Evolutionary conservation across 495 filamentous ascomycete species (phyloP).

Genomic region (Neurospora africana): DNA sequence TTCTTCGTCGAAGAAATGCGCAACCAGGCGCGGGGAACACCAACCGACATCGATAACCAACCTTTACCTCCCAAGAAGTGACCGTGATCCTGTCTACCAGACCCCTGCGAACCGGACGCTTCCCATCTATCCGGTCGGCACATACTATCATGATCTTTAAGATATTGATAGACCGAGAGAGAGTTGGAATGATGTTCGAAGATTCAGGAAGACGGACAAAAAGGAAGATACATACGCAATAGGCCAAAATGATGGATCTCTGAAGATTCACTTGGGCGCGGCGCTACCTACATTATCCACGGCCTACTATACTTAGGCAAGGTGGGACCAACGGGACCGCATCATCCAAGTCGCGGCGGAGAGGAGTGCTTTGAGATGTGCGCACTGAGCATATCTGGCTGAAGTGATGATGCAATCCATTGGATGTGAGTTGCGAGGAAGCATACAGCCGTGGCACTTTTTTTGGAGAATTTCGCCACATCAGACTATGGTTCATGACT

Average conservation of each 20-base stretch:
- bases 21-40: conserved; percentile 27
- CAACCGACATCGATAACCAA: conserved; percentile 8
- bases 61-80: conserved; percentile 11
- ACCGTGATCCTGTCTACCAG: background rate
- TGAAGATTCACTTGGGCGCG: background rate
- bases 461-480: background rate
- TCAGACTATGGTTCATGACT: background rate
- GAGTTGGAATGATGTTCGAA: background rate
- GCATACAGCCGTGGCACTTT: background rate
- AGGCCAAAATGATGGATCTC: background rate
- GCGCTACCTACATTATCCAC: background rate
- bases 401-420: background rate
- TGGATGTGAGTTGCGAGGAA: background rate
- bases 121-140: background rate
- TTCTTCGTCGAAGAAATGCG: conserved; percentile 29
- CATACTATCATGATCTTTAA: background rate
- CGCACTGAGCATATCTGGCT: background rate
- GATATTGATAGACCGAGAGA: background rate
- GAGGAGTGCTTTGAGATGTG: background rate
- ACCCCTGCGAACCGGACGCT: background rate
- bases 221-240: background rate
- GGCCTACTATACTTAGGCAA: background rate
- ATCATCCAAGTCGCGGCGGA: background rate
- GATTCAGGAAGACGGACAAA: background rate
- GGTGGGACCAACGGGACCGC: no score